Percentiles rank a stretch among this genome's conserved stretches.
Evolutionary conservation across 805 yeast species (phyloP).

Genomic region (Candida insectorum): DNA sequence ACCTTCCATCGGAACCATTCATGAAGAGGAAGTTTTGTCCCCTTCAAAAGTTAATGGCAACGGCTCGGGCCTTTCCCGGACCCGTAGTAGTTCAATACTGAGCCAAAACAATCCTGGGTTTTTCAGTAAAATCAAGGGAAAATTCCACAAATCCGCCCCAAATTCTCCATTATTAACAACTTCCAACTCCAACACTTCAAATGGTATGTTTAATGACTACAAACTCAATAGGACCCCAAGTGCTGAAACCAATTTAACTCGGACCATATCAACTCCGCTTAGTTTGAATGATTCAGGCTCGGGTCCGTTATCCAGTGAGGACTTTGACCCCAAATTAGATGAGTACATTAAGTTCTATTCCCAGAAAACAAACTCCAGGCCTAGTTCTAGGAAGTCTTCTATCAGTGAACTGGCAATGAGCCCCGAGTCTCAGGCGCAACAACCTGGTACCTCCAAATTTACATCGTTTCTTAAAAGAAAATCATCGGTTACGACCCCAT

Average conservation of each 20-base stretch:
- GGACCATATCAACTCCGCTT: neutral
- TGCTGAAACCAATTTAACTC: neutral
- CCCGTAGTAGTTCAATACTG: neutral
- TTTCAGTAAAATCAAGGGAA: conserved; percentile 35
- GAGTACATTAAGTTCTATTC: conserved; percentile 35
- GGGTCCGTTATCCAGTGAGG: neutral
- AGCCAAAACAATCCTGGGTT: conserved; percentile 14
- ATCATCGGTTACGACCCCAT: conserved; percentile 3
- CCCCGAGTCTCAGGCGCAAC: neutral
- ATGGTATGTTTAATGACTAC: conserved; percentile 12
- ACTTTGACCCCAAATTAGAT: conserved; percentile 30
- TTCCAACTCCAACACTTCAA: no score
- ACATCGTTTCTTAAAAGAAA: conserved; percentile 29
- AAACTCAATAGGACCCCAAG: conserved; percentile 6
- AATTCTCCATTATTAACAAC: conserved; percentile 6
- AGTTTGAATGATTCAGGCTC: conserved; percentile 1
- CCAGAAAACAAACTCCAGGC: conserved; percentile 18
- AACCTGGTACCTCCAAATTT: conserved; percentile 13
- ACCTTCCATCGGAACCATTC: conserved; percentile 24
- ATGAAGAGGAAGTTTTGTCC: conserved; percentile 16
- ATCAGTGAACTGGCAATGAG: conserved; percentile 5
- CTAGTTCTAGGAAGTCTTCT: conserved; percentile 15
- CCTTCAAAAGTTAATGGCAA: conserved; percentile 3
- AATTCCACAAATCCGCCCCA: conserved; percentile 21
- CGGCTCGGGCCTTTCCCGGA: neutral